Base-by-base conservation (phyloP, 2,329 filamentous ascomycete species). In the Monilinia laxa region DNA sequence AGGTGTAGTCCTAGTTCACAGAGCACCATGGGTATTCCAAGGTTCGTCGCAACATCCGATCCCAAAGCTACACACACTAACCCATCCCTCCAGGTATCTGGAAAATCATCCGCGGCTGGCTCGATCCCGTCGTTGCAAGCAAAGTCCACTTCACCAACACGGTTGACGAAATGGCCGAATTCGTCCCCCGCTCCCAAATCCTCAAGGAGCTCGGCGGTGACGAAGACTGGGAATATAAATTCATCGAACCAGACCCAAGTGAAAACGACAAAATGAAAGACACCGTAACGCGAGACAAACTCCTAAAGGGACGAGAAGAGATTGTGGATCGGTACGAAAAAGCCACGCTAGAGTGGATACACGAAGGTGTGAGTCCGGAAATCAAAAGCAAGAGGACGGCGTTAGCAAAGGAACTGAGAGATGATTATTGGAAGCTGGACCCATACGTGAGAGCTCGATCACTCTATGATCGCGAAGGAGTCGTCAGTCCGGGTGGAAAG, bases 21-120 rank as follows among this genome's bases (percentile, higher is more conserved):
- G 97, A 78, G 89, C 95, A 0, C 95, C 95, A 4, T 99, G 95
- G 95, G 82, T 99, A 56, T 99, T 99, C 81, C 93, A 96, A 82
- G 90, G 91, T 89, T 78, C 65, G 82, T 4, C 35, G 47, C 28
- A 45, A 49, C 11, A 4, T 12, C 56, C 9, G 4, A 12, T 20
- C 12, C 18, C 18, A 20, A 23, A 9, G 28, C 20, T 3, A 4
- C 12, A 31, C 6, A 38, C 59, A 28, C 69, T 73, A 69, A 75
- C 54, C 35, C 11, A 23, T 16, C 12, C 40, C 40, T 38, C 6
- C 68, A 91, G 90, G 91, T n/a, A 91, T 98, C 70, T 98, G 94
- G 95, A 93, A 87, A 77, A 91, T 99, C 71, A 96, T 99, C 76
- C 89, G 87, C 71, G 93, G 93, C 72, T 99, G 95, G 95, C 86